Percentiles rank a stretch among this genome's conserved stretches.
Evolutionary conservation across 345 rosid species (phyloP).

Genomic region (Salix purpurea): DNA sequence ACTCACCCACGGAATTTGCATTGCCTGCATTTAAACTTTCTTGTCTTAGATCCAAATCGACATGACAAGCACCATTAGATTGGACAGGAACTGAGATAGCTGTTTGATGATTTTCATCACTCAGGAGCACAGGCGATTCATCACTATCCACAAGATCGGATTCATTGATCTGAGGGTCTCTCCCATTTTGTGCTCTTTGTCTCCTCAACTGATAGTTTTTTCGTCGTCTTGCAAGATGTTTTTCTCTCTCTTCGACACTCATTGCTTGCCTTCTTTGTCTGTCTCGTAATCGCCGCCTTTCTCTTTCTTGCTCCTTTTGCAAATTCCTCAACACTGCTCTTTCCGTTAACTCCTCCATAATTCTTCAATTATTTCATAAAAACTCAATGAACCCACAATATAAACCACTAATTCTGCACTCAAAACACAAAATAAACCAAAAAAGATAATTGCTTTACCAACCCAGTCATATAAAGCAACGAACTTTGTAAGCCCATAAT

Average conservation of each 20-base stretch:
- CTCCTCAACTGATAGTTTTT: conserved; percentile 74
- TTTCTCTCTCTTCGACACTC: conserved; percentile 83
- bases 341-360: conserved; percentile 35
- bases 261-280: conserved; percentile 85
- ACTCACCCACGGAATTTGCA: conserved; percentile 43
- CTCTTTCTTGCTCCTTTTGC: conserved; percentile 77
- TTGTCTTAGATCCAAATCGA: conserved; percentile 19
- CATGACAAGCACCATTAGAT: conserved; percentile 17
- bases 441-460: not conserved
- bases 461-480: not conserved
- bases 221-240: conserved; percentile 86
- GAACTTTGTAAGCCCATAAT: not conserved
- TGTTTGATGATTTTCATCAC: conserved; percentile 13
- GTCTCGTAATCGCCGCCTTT: conserved; percentile 72
- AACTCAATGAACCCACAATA: not conserved
- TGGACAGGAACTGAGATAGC: conserved; percentile 28
- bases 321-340: conserved; percentile 37
- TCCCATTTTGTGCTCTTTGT: conserved; percentile 48
- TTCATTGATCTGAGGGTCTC: conserved; percentile 34
- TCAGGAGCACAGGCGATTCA: conserved; percentile 12
- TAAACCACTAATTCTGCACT: not conserved
- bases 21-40: conserved; percentile 19
- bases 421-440: not conserved
- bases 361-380: not conserved
- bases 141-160: conserved; percentile 9